Base-by-base conservation (phyloP, 108 stramenopile species). In the Skeletonema costatum region DNA sequence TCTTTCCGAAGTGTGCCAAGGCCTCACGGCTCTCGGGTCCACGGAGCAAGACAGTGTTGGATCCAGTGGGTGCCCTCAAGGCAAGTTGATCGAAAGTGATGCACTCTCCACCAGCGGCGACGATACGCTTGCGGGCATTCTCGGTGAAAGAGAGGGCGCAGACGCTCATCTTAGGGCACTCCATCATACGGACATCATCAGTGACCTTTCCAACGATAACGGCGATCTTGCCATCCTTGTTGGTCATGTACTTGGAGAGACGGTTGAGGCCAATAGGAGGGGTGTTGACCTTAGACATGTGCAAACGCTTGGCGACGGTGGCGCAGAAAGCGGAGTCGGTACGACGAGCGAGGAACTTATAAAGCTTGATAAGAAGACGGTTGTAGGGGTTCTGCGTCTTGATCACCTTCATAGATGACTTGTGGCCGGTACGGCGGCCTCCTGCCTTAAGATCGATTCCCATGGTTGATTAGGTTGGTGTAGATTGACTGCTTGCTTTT, bases 81-180 rank as follows among this genome's bases (percentile, higher is more conserved):
- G 99, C 99, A 39, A 99, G 93, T 88, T 99, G 98, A 84, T 99
- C 99, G 44, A 99, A 95, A 50, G 98, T 99, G 68, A 99, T 75
- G 92, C 97, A 98, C 90, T 99, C 98, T 64, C 99, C 99, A 51
- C 99, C 99, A 61, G 98, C 97, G 39, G 94, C 93, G 68, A 96
- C 68, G 83, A 99, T 99, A 72, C 98, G 98, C 73, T 97, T 97
- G 71, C 99, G 96, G 58, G 98, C 99, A 75, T 85, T 92, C 76
- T 98, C 99, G 61, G 98, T 99, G 86, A 99, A 98, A 60, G 92
- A 93, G 53, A 99, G 94, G 14, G 99, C 99, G 76, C 97, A 98
- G 42, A 99, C 91, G 36, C 90, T 88, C 81, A 98, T 71, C 83
- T 94, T 91, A 36, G 99, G 97, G 81, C 88, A 88, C 80, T 98